Conservation (phyloP, 371 early-diverging fungal genomes). For the Mortierella sp. region DNA sequence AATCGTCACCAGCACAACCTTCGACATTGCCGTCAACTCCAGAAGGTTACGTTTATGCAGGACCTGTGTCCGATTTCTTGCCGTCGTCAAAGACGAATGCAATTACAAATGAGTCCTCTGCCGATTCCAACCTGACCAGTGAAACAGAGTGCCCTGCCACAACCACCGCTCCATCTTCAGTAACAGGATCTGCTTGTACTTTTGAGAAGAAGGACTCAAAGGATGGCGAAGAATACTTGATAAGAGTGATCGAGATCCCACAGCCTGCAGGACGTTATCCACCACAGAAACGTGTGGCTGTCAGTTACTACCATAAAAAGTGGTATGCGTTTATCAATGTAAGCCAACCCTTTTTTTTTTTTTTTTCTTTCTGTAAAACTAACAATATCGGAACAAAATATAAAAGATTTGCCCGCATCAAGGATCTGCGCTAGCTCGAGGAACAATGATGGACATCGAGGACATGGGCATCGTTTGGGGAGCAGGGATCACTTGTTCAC, state of each 20-base stretch:
- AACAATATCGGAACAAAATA: background rate
- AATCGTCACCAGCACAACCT: slow-evolving; percentile 5
- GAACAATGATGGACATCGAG: slow-evolving; percentile 52
- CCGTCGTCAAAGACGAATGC: slow-evolving; percentile 7
- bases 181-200: background rate
- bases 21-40: slow-evolving; percentile 19
- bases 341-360: slow-evolving; percentile 4
- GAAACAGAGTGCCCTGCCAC: background rate
- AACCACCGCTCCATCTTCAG: background rate
- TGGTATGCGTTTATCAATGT: slow-evolving; percentile 57
- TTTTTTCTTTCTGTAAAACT: background rate
- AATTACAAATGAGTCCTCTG: background rate
- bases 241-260: slow-evolving; percentile 47
- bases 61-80: slow-evolving; percentile 37
- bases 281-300: slow-evolving; percentile 40
- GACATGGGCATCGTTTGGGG: slow-evolving; percentile 58
- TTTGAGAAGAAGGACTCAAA: slow-evolving; percentile 5
- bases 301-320: slow-evolving; percentile 42
- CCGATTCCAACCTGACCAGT: background rate
- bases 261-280: slow-evolving; percentile 52
- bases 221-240: slow-evolving; percentile 24
- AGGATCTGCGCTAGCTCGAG: slow-evolving; percentile 46
- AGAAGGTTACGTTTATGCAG: slow-evolving; percentile 32
- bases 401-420: slow-evolving; percentile 54
- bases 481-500: slow-evolving; percentile 43